These are phyloP conservation scores for Flaveria ramosissima DNA, from an alignment of 129 eudicot species.

Conservation along the genomic window DNA sequence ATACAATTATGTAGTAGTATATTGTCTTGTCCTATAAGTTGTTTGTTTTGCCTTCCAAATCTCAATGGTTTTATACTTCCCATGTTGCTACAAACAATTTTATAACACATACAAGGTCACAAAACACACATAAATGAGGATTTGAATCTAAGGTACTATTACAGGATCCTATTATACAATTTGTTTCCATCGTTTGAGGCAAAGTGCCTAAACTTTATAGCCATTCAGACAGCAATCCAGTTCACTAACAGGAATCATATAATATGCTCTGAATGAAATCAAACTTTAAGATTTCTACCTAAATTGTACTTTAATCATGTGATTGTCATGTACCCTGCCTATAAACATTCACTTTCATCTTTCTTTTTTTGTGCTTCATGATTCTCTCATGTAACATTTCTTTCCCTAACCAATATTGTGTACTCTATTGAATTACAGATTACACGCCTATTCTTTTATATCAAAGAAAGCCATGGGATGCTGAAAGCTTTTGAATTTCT, in stretches of 20 bases:
- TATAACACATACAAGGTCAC: too few relatives aligned
- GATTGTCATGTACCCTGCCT: not conserved
- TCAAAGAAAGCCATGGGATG: conserved; percentile 77
- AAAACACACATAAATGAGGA: too few relatives aligned
- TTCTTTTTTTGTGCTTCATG: conserved; percentile 9
- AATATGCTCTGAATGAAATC: not conserved
- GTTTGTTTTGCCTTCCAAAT: too few relatives aligned
- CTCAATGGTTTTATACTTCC: too few relatives aligned
- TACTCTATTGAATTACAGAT: conserved; percentile 56
- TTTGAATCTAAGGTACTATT: too few relatives aligned
- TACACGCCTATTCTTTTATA: conserved; percentile 70
- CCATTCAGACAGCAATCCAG: too few relatives aligned
- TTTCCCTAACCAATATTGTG: conserved; percentile 21
- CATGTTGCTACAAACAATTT: too few relatives aligned
- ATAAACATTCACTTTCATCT: conserved; percentile 13
- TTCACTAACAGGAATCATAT: not conserved
- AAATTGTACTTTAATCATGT: not conserved
- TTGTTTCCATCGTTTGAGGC: too few relatives aligned
- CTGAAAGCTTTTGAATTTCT: conserved; percentile 83
- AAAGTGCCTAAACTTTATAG: too few relatives aligned
- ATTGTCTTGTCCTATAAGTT: too few relatives aligned
- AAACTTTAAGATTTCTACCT: not conserved
- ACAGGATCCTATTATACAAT: too few relatives aligned
- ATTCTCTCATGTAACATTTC: not conserved
- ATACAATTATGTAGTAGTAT: too few relatives aligned